Evolutionary conservation across 2,329 filamentous ascomycete genomes (phyloP).

Genomic region (Didymella arachidicola): DNA sequence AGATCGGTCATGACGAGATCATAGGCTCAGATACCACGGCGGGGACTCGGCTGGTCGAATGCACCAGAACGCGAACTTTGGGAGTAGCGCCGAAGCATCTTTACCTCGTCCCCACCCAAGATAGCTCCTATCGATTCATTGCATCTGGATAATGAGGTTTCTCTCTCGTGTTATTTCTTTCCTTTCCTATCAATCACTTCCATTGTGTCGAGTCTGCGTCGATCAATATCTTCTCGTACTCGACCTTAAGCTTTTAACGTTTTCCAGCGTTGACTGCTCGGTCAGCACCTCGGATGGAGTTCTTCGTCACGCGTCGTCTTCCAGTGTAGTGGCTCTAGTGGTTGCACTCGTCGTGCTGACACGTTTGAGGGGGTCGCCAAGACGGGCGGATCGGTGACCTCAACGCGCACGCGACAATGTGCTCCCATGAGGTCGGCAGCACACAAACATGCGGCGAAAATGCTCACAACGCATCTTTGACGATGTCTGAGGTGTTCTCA

Average conservation of each 20-base stretch:
- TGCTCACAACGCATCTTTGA: neutral
- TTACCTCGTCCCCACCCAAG: constrained; percentile 10
- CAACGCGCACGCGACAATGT: constrained; percentile 17
- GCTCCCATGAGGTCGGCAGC: constrained; percentile 1
- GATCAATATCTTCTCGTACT: too few species aligned
- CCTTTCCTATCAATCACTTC: neutral
- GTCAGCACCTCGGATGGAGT: neutral
- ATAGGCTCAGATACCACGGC: neutral
- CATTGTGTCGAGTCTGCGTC: neutral
- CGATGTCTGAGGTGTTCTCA: neutral
- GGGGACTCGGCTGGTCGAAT: constrained; percentile 17
- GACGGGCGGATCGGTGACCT: constrained; percentile 9
- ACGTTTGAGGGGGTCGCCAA: constrained; percentile 12
- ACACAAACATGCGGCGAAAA: neutral
- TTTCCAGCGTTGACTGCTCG: neutral
- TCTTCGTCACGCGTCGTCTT: neutral
- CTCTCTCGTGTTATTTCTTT: neutral
- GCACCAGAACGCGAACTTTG: constrained; percentile 23
- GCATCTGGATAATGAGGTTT: neutral
- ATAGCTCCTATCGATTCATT: constrained; percentile 6
- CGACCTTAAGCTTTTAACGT: neutral
- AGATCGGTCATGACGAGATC: neutral
- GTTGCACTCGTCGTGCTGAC: constrained; percentile 5
- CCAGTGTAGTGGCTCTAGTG: neutral
- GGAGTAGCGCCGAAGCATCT: constrained; percentile 20